Conservation (phyloP, 2,329 filamentous ascomycete genomes). For the Macrophomina phaseolina region DNA sequence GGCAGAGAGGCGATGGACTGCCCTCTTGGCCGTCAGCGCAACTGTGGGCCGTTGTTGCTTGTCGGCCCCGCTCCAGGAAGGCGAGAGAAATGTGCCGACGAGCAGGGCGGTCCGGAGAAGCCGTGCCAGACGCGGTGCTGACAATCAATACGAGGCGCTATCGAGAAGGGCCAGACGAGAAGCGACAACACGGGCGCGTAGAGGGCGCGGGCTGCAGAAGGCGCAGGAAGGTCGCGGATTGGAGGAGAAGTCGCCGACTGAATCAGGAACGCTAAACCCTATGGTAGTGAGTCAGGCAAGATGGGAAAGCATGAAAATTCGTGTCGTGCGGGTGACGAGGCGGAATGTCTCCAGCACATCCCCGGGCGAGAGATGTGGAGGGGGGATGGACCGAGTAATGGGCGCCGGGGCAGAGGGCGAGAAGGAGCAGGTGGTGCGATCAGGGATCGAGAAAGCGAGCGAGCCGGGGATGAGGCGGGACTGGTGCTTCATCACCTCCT, state of each 20-base stretch:
- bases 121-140: too few relatives aligned
- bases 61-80: too few relatives aligned
- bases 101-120: too few relatives aligned
- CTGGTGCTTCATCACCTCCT: neutral
- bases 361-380: neutral
- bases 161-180: neutral
- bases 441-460: neutral
- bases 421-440: neutral
- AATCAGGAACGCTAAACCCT: constrained; percentile 19
- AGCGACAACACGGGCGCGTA: neutral
- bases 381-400: neutral
- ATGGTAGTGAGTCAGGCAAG: neutral
- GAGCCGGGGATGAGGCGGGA: neutral
- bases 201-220: neutral
- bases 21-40: too few relatives aligned
- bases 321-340: constrained; percentile 1
- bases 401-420: neutral
- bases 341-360: neutral
- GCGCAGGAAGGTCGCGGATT: neutral
- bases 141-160: neutral
- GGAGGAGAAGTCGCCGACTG: neutral
- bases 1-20: too few relatives aligned
- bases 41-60: too few relatives aligned
- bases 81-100: too few relatives aligned
- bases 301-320: neutral